Evolutionary conservation across 345 rosid genomes (phyloP).

Genomic region (Salix exigua): DNA sequence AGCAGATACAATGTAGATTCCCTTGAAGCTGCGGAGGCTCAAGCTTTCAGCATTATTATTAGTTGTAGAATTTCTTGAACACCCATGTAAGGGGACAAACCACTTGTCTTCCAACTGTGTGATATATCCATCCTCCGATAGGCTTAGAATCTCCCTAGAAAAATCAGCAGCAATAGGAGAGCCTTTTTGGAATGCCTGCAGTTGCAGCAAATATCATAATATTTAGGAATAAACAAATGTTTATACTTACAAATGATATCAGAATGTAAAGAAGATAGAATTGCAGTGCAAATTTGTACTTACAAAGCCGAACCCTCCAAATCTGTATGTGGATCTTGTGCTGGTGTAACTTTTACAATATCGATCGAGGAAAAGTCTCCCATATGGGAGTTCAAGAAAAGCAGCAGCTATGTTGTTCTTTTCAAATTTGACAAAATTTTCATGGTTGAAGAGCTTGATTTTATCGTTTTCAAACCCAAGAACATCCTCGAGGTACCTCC

Average conservation of each 20-base stretch:
- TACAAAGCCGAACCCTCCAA: constrained; percentile 61
- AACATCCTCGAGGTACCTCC: constrained; percentile 29
- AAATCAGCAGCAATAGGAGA: constrained; percentile 42
- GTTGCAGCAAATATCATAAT: not conserved
- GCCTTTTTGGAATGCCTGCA: constrained; percentile 50
- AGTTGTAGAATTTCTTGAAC: constrained; percentile 13
- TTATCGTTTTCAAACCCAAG: constrained; percentile 21
- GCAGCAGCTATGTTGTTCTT: constrained; percentile 34
- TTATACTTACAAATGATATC: no score
- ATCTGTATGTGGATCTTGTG: constrained; percentile 26
- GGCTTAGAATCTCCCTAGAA: constrained; percentile 41
- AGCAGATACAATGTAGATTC: constrained; percentile 34
- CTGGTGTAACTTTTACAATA: constrained; percentile 40
- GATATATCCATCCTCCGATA: constrained; percentile 39
- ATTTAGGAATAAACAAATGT: not conserved
- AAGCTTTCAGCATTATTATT: constrained; percentile 21
- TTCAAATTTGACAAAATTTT: constrained; percentile 30
- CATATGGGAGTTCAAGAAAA: constrained; percentile 53
- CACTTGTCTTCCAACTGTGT: constrained; percentile 25
- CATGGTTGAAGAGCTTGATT: constrained; percentile 16
- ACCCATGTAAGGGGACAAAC: constrained; percentile 23
- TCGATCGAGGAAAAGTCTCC: constrained; percentile 32
- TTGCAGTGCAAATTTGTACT: constrained; percentile 16
- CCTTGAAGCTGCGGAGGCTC: constrained; percentile 43
- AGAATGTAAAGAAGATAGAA: not conserved